Conservation (phyloP, 257 asterid species). For the Vinca minor region DNA sequence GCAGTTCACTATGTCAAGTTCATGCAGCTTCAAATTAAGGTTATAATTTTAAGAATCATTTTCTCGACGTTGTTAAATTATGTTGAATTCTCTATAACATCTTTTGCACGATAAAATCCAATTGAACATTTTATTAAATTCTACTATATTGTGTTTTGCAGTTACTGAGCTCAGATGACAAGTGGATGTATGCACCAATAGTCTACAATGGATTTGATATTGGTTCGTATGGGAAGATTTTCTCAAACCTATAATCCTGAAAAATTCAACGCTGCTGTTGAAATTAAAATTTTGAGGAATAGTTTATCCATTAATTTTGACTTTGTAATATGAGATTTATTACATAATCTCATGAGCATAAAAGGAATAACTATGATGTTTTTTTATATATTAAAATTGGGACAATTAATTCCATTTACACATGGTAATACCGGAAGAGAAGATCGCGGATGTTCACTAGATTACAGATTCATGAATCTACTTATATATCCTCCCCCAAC, state of each 20-base stretch:
- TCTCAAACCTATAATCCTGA: conserved; percentile 28
- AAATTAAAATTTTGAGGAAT: conserved; percentile 11
- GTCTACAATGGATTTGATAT: conserved; percentile 84
- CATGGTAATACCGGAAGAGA: conserved; percentile 11
- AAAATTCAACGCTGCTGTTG: conserved; percentile 10
- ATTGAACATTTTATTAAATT: neutral
- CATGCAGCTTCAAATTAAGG: conserved; percentile 88
- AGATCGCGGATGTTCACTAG: conserved; percentile 5
- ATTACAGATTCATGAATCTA: conserved; percentile 20
- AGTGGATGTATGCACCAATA: conserved; percentile 95
- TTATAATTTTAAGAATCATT: too few species aligned
- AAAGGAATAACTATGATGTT: conserved; percentile 22
- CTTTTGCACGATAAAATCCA: too few species aligned
- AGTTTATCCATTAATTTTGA: conserved; percentile 14
- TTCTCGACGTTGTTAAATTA: too few species aligned
- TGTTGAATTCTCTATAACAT: neutral
- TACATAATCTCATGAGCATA: conserved; percentile 15
- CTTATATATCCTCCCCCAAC: conserved; percentile 2
- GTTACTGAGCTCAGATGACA: conserved; percentile 80
- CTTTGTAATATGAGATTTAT: conserved; percentile 15
- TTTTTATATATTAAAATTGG: conserved; percentile 7
- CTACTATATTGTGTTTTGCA: conserved; percentile 14
- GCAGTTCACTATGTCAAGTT: conserved; percentile 83
- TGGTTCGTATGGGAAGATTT: conserved; percentile 42
- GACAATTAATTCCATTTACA: neutral